Percentiles rank a stretch among this genome's conserved stretches.
Conservation (phyloP, 1,139 yeast genomes). For the Suhomyces guaymorum region DNA sequence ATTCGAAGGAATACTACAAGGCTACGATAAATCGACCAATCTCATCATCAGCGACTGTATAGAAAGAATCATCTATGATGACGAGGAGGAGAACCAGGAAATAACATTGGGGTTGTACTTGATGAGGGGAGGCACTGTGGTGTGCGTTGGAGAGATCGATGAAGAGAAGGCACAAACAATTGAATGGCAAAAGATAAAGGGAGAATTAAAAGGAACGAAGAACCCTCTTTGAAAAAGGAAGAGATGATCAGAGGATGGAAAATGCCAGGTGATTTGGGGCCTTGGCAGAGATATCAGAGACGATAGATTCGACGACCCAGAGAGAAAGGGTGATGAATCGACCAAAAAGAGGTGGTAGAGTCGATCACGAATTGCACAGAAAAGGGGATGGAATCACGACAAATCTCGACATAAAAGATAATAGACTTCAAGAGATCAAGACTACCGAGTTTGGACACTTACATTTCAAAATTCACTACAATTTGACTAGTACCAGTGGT, state of each 20-base stretch:
- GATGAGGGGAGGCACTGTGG: constrained; percentile 82
- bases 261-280: no score
- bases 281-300: no score
- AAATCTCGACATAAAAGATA: no score
- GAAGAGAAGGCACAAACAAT: constrained; percentile 48
- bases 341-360: no score
- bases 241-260: neutral
- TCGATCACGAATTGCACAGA: no score
- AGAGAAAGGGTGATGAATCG: no score
- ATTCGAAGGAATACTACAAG: constrained; percentile 71
- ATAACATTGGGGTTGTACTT: constrained; percentile 60
- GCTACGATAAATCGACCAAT: constrained; percentile 82
- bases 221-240: constrained; percentile 37
- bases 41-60: constrained; percentile 61
- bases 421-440: no score
- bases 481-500: no score
- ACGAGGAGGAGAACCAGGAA: constrained; percentile 52
- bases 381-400: no score
- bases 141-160: constrained; percentile 72
- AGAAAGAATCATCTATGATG: constrained; percentile 49
- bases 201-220: constrained; percentile 43
- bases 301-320: no score
- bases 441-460: no score
- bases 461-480: no score
- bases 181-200: constrained; percentile 59